These are phyloP conservation scores for Pleurotus tuber-regium DNA, from an alignment of 768 basidiomycete species.

Conservation along the genomic window DNA sequence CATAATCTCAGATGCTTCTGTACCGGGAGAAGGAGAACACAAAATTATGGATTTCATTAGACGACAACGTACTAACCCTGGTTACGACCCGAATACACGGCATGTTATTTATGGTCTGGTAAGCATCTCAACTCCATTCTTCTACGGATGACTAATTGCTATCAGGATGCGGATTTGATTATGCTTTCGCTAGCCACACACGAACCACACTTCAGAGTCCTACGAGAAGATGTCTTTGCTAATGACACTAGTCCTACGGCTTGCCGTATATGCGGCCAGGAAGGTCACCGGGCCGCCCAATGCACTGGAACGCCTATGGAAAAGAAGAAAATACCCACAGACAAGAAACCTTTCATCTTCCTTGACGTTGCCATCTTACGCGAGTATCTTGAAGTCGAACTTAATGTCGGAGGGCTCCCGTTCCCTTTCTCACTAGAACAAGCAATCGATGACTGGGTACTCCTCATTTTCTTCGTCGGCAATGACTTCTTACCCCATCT, in stretches of 20 bases:
- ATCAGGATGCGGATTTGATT: conserved; percentile 95
- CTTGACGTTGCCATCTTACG: conserved; percentile 94
- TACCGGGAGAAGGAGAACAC: conserved; percentile 98
- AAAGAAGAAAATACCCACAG: conserved; percentile 64
- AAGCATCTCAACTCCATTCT: conserved; percentile 23
- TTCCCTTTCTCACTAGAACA: conserved; percentile 94
- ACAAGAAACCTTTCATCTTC: conserved; percentile 98
- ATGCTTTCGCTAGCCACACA: conserved; percentile 98
- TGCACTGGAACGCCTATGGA: conserved; percentile 82
- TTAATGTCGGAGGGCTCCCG: conserved; percentile 71
- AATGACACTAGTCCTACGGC: conserved; percentile 72
- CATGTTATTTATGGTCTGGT: conserved; percentile 99
- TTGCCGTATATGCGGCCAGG: conserved; percentile 92
- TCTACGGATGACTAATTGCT: conserved; percentile 7
- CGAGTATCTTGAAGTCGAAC: conserved; percentile 97
- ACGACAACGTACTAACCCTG: conserved; percentile 79
- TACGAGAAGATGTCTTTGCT: conserved; percentile 96
- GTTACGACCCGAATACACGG: conserved; percentile 91
- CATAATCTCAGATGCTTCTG: conserved; percentile 94
- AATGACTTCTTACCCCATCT: conserved; percentile 99
- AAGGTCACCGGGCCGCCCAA: conserved; percentile 93
- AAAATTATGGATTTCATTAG: conserved; percentile 99
- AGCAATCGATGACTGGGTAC: conserved; percentile 99
- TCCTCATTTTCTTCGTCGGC: conserved; percentile 99
- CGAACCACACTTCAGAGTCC: conserved; percentile 95